phyloP scores from a whole-genome alignment of 495 filamentous ascomycete genomes.

The Lasiosphaeria miniovina region DNA sequence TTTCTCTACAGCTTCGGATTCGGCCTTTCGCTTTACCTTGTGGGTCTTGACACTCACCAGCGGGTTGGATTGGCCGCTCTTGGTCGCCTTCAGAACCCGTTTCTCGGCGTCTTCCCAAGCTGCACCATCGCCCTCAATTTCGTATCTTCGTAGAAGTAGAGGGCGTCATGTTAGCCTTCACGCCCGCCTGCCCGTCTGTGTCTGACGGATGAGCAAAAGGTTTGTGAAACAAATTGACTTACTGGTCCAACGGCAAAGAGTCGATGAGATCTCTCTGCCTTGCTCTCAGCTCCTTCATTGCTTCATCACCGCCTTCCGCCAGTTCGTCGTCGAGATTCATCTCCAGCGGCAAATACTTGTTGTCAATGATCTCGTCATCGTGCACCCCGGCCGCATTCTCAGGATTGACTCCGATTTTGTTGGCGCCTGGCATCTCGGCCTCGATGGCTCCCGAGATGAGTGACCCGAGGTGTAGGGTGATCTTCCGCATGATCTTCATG shows the following conservation, averaged over 20 bases:
- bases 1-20: slow-evolving; percentile 59
- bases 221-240: slow-evolving; percentile 36
- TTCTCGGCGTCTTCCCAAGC: slow-evolving; percentile 84
- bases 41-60: slow-evolving; percentile 80
- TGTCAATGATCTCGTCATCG: slow-evolving; percentile 61
- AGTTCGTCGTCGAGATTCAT: slow-evolving; percentile 80
- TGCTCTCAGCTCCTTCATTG: slow-evolving; percentile 61
- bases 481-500: slow-evolving; percentile 89
- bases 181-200: slow-evolving; percentile 5
- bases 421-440: slow-evolving; percentile 62
- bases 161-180: neutral
- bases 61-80: slow-evolving; percentile 56
- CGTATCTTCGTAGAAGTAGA: slow-evolving; percentile 57
- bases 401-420: slow-evolving; percentile 50
- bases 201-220: too few relatives aligned
- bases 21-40: slow-evolving; percentile 78
- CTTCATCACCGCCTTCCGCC: slow-evolving; percentile 74
- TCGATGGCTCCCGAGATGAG: slow-evolving; percentile 73
- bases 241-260: slow-evolving; percentile 83
- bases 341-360: slow-evolving; percentile 65
- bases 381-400: slow-evolving; percentile 52
- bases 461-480: slow-evolving; percentile 68
- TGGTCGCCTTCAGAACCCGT: slow-evolving; percentile 57
- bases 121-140: slow-evolving; percentile 66
- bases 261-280: slow-evolving; percentile 85